A percentile compares a stretch with the other conserved stretches of the same genome.
Conservation (phyloP, 1,139 yeast species). For the Yamadazyma blattariae region DNA sequence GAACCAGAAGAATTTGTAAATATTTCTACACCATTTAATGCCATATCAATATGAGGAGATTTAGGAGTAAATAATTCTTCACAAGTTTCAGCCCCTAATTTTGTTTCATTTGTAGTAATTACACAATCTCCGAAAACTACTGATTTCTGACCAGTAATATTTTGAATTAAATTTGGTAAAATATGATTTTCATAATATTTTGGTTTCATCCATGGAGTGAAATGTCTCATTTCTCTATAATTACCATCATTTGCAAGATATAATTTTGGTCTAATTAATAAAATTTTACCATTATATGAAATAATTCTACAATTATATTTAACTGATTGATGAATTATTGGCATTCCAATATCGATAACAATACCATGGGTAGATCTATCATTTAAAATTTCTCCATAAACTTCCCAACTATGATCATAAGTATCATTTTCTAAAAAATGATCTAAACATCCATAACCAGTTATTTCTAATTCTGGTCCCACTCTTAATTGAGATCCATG, state of each 20-base stretch:
- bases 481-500: conserved; percentile 81
- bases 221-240: conserved; percentile 95
- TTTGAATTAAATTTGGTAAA: conserved; percentile 67
- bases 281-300: conserved; percentile 72
- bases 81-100: conserved; percentile 94
- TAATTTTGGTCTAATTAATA: conserved; percentile 86
- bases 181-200: conserved; percentile 68
- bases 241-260: conserved; percentile 97
- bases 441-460: conserved; percentile 95
- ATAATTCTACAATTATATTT: conserved; percentile 89
- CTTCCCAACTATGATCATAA: conserved; percentile 91
- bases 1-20: conserved; percentile 94
- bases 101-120: conserved; percentile 77
- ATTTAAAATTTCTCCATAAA: conserved; percentile 72
- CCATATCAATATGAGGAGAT: conserved; percentile 89
- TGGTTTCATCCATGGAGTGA: conserved; percentile 89
- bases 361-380: conserved; percentile 71
- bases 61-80: conserved; percentile 96
- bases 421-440: conserved; percentile 91
- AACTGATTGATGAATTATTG: conserved; percentile 80
- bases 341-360: conserved; percentile 90
- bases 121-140: conserved; percentile 92
- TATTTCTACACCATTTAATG: conserved; percentile 94
- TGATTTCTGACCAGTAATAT: conserved; percentile 57
- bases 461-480: conserved; percentile 93